Conservation (phyloP, 2,329 filamentous ascomycete species). For the Pseudocercospora macadamiae region DNA sequence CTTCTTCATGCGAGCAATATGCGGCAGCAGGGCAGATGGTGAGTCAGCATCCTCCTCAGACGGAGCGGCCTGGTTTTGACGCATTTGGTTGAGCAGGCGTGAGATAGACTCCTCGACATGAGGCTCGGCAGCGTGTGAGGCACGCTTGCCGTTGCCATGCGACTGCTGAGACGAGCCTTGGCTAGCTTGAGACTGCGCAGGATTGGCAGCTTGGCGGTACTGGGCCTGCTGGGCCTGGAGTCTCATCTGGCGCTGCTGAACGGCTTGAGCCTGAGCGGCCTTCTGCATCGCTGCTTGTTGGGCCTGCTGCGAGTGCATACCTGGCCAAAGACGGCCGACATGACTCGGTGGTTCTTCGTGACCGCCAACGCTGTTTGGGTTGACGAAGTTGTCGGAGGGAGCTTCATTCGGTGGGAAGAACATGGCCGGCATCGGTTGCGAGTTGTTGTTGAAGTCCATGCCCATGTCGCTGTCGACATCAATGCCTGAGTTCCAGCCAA, state of each 20-base stretch:
- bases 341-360: constrained; percentile 62
- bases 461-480: constrained; percentile 66
- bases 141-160: constrained; percentile 48
- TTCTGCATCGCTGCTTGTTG: constrained; percentile 64
- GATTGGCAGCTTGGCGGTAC: constrained; percentile 37
- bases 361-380: constrained; percentile 71
- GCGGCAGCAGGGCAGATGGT: constrained; percentile 55
- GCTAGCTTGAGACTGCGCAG: constrained; percentile 25
- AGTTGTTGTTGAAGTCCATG: constrained; percentile 57
- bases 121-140: constrained; percentile 48
- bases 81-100: constrained; percentile 89
- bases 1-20: constrained; percentile 78
- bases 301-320: constrained; percentile 88
- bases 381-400: constrained; percentile 62
- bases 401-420: constrained; percentile 58
- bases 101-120: constrained; percentile 85
- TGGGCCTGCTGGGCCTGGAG: constrained; percentile 43
- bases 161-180: constrained; percentile 37
- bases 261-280: constrained; percentile 37
- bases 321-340: constrained; percentile 79
- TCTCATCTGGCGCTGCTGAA: constrained; percentile 56
- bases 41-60: constrained; percentile 51
- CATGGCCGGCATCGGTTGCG: constrained; percentile 57
- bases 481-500: constrained; percentile 59
- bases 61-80: constrained; percentile 66